These are phyloP conservation scores for Aquilaria yunnanensis DNA, from an alignment of 345 rosid genomes.

Conservation along the genomic window DNA sequence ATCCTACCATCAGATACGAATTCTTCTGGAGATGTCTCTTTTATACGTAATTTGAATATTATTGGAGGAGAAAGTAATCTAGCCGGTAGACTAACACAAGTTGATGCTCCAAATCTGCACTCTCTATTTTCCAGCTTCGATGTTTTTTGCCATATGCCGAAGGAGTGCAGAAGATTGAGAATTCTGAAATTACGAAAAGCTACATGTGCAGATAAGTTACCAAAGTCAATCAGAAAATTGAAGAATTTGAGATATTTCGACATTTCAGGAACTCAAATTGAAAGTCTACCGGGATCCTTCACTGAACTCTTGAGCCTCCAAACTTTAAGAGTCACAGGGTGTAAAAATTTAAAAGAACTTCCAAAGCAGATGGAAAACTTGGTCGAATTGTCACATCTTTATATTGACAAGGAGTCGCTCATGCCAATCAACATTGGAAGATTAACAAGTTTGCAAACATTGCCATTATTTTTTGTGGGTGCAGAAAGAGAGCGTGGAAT, in stretches of 20 bases:
- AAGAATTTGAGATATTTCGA: no score
- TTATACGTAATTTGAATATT: not conserved
- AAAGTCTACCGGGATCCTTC: no score
- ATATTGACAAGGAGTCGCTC: not conserved
- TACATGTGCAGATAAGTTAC: no score
- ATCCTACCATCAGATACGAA: not conserved
- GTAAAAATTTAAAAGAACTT: not conserved
- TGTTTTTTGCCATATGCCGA: not conserved
- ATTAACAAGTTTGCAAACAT: not conserved
- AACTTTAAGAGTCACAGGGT: not conserved
- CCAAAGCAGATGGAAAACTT: not conserved
- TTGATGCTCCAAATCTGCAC: not conserved
- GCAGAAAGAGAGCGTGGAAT: no score
- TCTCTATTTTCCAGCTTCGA: not conserved
- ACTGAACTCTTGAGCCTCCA: constrained; percentile 7
- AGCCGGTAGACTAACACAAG: not conserved
- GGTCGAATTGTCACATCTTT: not conserved
- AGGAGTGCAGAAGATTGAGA: not conserved
- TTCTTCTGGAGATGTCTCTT: not conserved
- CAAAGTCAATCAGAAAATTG: no score
- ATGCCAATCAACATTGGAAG: not conserved
- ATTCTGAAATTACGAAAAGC: not conserved
- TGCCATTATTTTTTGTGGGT: not conserved
- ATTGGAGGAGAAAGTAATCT: not conserved
- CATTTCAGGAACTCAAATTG: no score